A percentile compares a stretch with the other conserved stretches of the same genome.
Conservation (phyloP, 768 basidiomycete genomes). For the Roridomyces roridus region DNA sequence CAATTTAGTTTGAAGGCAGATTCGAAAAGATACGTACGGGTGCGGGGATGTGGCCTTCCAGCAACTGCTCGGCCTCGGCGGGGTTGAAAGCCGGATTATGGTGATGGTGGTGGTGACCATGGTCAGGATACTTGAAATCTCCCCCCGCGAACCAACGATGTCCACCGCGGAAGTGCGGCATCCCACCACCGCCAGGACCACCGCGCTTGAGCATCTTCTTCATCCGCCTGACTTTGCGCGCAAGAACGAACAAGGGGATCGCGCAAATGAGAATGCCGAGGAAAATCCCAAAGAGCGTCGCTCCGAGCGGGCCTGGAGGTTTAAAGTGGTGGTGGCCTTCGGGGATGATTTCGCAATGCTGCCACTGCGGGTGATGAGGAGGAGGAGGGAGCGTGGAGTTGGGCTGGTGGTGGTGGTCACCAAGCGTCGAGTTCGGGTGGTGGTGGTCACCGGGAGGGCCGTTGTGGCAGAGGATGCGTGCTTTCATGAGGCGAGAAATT, state of each 20-base stretch:
- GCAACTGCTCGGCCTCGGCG: conserved; percentile 1
- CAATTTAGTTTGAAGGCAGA: too few species aligned
- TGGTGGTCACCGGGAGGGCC: background rate
- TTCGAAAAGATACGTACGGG: too few species aligned
- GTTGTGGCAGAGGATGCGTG: conserved; percentile 13
- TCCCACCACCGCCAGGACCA: too few species aligned
- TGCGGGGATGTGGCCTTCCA: background rate
- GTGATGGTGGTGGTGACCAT: background rate
- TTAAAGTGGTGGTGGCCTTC: background rate
- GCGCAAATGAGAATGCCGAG: conserved; percentile 10
- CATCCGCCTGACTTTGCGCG: conserved; percentile 8
- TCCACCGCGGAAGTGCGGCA: background rate
- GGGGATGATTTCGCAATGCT: conserved; percentile 11
- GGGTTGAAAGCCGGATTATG: too few species aligned
- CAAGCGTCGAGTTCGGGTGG: background rate
- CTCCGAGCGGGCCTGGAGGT: background rate
- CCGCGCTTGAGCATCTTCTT: background rate
- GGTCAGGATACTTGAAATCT: too few species aligned
- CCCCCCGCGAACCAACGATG: background rate
- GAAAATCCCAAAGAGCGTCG: background rate
- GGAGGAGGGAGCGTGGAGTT: background rate
- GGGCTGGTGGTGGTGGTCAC: background rate
- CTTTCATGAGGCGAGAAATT: conserved; percentile 4
- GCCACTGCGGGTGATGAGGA: background rate
- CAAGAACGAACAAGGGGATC: conserved; percentile 4